Conservation (phyloP, 1,284 basidiomycete genomes). For the Apiotrichum gracile region DNA sequence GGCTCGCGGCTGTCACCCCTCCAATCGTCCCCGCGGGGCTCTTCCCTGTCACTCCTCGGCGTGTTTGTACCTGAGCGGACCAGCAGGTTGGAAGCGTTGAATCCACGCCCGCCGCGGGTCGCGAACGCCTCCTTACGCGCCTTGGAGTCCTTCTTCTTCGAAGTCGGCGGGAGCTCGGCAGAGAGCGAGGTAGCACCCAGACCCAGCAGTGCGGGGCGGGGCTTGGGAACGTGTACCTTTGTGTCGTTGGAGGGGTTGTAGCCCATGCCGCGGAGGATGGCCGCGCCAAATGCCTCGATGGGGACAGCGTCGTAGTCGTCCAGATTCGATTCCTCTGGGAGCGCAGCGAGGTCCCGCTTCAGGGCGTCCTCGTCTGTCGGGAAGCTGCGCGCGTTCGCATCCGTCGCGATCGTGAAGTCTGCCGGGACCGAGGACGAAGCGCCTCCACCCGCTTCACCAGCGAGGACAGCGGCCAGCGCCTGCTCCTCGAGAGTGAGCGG, state of each 20-base stretch:
- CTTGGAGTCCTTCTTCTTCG: constrained; percentile 17
- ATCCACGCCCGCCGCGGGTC: constrained; percentile 40
- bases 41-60: constrained; percentile 3
- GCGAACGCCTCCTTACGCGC: constrained; percentile 24
- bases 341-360: constrained; percentile 67
- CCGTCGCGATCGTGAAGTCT: constrained; percentile 3
- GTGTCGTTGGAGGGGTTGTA: constrained; percentile 65
- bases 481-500: constrained; percentile 37
- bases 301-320: constrained; percentile 88
- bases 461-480: constrained; percentile 35
- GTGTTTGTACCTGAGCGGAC: constrained; percentile 13
- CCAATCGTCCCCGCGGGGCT: constrained; percentile 9
- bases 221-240: constrained; percentile 68
- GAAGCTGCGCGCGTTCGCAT: constrained; percentile 7
- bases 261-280: constrained; percentile 92
- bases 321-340: constrained; percentile 56
- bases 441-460: constrained; percentile 16
- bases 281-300: constrained; percentile 86
- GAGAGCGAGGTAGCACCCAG: constrained; percentile 72
- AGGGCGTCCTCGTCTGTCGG: constrained; percentile 65
- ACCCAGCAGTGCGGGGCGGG: constrained; percentile 75
- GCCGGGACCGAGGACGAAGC: neutral
- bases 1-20: too few species aligned
- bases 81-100: constrained; percentile 33
- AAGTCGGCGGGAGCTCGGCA: constrained; percentile 26